phyloP scores from a whole-genome alignment of 805 yeast species.

The Yarrowia hollandica region DNA sequence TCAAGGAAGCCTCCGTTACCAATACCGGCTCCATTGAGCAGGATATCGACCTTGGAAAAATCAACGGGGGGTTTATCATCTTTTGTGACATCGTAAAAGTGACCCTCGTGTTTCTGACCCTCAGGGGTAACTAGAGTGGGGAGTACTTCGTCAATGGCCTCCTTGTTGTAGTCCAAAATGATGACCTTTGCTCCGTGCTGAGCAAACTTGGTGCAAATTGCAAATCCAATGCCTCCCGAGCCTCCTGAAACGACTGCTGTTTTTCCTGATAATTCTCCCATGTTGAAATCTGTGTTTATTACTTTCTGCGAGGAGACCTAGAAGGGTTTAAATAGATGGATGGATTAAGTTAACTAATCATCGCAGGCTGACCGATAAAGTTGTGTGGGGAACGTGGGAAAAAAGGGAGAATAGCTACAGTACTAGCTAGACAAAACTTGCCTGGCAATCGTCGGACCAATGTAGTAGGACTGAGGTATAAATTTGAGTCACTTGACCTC shows the following conservation, averaged over 20 bases:
- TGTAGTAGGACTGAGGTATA: too few relatives aligned
- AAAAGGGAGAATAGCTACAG: too few relatives aligned
- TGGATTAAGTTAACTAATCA: too few relatives aligned
- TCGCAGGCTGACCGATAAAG: too few relatives aligned
- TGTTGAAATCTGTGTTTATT: background rate
- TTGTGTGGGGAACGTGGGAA: slow-evolving; percentile 11
- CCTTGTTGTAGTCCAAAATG: slow-evolving; percentile 46
- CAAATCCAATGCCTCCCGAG: slow-evolving; percentile 13
- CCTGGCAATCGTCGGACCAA: too few relatives aligned
- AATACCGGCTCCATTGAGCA: slow-evolving; percentile 60
- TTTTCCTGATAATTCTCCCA: slow-evolving; percentile 20
- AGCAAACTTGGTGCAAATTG: slow-evolving; percentile 6
- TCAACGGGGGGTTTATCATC: slow-evolving; percentile 4
- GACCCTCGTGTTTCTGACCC: slow-evolving; percentile 15
- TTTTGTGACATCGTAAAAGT: slow-evolving; percentile 10
- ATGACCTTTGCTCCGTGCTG: slow-evolving; percentile 12
- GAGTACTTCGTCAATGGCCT: slow-evolving; percentile 38
- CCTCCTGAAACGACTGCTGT: slow-evolving; percentile 12
- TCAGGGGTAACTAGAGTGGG: background rate
- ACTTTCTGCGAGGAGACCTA: background rate
- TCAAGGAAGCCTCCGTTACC: slow-evolving; percentile 57
- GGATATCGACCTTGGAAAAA: slow-evolving; percentile 43
- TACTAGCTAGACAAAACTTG: too few relatives aligned
- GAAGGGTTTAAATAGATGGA: too few relatives aligned
- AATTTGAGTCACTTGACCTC: too few relatives aligned